Percentiles rank a stretch among this genome's conserved stretches.
These are phyloP conservation scores for Yamadazyma songkhlaensis DNA, from an alignment of 1,139 yeast species.

Conservation along the genomic window DNA sequence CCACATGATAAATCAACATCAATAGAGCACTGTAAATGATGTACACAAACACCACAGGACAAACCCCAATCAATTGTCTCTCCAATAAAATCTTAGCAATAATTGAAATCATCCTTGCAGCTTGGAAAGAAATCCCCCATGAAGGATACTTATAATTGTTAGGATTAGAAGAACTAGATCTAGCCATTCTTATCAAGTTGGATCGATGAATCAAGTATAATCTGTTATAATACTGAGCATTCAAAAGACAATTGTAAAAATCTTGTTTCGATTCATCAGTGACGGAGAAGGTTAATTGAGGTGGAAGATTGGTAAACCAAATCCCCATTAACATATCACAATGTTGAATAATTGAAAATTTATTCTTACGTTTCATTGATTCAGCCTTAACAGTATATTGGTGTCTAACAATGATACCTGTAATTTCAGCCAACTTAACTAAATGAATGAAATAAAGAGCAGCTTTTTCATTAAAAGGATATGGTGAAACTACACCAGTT, in stretches of 20 bases:
- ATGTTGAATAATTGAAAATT: constrained; percentile 58
- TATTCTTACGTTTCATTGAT: constrained; percentile 44
- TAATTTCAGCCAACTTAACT: constrained; percentile 69
- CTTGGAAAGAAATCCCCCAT: constrained; percentile 84
- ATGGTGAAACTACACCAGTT: constrained; percentile 37
- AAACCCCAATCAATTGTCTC: constrained; percentile 48
- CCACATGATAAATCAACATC: constrained; percentile 73
- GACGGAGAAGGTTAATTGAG: constrained; percentile 60
- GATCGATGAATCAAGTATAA: constrained; percentile 72
- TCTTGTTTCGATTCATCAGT: constrained; percentile 52
- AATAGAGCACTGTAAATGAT: constrained; percentile 67
- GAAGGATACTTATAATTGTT: constrained; percentile 64
- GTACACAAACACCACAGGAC: constrained; percentile 57
- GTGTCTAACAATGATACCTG: constrained; percentile 68
- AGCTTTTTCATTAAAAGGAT: constrained; percentile 46
- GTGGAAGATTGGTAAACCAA: constrained; percentile 73
- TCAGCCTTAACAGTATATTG: constrained; percentile 74
- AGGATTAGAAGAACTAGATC: constrained; percentile 40
- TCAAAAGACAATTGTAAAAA: constrained; percentile 59
- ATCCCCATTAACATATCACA: constrained; percentile 80
- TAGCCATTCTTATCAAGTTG: constrained; percentile 55
- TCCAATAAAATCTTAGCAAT: constrained; percentile 59
- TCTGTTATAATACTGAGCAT: constrained; percentile 72
- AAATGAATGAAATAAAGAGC: constrained; percentile 60
- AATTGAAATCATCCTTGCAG: constrained; percentile 75